Evolutionary conservation across 2,329 filamentous ascomycete species (phyloP), one percentile per base, ranked within the genome.

Genomic region (Penicillium crustosum): DNA sequence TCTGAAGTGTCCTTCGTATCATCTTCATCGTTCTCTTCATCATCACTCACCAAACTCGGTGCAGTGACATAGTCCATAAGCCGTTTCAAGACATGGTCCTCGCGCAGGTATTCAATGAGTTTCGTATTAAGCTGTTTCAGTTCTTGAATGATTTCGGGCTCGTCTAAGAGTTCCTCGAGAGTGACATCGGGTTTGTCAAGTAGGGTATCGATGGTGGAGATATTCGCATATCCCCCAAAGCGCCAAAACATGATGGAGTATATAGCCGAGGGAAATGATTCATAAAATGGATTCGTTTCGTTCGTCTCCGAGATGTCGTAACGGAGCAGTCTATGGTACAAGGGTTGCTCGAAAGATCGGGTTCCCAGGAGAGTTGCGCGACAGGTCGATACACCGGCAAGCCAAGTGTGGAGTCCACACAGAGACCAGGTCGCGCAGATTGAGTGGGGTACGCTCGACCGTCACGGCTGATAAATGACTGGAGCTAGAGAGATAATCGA

Each of bases 41-140:
- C 80, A 19, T 83, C 77, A 23, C 80, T 75, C 36, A 86, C 71
- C 53, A 79, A 69, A 60, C 75, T 82, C 70, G 93, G 89, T 44
- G 93, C 91, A 65, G 92, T 87, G 66, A 97, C 93, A 81, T 96
- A 96, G 74, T 93, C 88, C 64, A 99, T 86, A 60, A 99, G 84
- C 70, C 86, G 88, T 75, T 92, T 86, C 62, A 99, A 85, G 57
- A 95, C 86, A 69, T 87, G 85, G 67, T 95, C 91, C 71, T 96
- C 91, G 69, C 94, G 88, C 60, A 99, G 82, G 73, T 93, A 97
- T 78, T 97, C 93, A 76, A 97, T 93, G 61, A 99, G 88, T 80
- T 97, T 97, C 58, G 91, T 89, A 80, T 99, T 97, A 79, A 97
- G 93, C 77, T 96, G 91, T 80, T 97, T 99, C 63, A 99, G 85